Conservation (phyloP, 768 basidiomycete species). For the Lactarius vividus region DNA sequence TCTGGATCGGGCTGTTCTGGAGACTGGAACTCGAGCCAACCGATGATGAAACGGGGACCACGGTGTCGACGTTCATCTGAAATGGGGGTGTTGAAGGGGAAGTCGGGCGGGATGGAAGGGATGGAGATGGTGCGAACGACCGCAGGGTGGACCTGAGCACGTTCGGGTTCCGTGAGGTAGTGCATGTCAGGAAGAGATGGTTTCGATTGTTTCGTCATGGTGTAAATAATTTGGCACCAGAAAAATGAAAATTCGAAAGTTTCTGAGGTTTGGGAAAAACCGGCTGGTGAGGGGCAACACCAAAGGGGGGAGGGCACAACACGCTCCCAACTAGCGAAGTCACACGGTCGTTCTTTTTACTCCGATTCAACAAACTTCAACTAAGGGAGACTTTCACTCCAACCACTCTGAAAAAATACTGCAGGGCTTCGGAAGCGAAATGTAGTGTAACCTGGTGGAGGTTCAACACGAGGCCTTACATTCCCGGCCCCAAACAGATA, state of each 20-base stretch:
- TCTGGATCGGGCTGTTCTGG: constrained; percentile 22
- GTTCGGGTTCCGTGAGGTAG: constrained; percentile 20
- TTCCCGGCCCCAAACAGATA: not conserved
- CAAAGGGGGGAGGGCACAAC: not conserved
- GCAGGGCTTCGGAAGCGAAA: not conserved
- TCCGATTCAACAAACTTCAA: not conserved
- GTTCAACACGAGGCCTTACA: not conserved
- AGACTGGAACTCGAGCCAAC: constrained; percentile 23
- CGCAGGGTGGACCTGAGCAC: constrained; percentile 16
- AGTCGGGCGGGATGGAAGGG: constrained; percentile 17
- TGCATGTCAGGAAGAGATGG: constrained; percentile 15
- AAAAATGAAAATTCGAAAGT: not conserved
- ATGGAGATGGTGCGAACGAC: constrained; percentile 11
- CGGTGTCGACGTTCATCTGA: constrained; percentile 4
- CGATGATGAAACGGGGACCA: constrained; percentile 20
- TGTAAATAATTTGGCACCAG: not conserved
- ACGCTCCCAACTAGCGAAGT: not conserved
- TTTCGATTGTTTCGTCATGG: not conserved
- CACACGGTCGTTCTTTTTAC: not conserved
- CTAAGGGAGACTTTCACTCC: too few species aligned
- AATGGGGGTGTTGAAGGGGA: constrained; percentile 17
- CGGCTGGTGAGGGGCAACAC: not conserved
- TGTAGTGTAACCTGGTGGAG: too few species aligned
- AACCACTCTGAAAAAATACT: not conserved
- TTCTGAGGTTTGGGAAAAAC: not conserved